These are phyloP conservation scores for Hanseniaspora vineae DNA, from an alignment of 805 yeast species.

Conservation along the genomic window DNA sequence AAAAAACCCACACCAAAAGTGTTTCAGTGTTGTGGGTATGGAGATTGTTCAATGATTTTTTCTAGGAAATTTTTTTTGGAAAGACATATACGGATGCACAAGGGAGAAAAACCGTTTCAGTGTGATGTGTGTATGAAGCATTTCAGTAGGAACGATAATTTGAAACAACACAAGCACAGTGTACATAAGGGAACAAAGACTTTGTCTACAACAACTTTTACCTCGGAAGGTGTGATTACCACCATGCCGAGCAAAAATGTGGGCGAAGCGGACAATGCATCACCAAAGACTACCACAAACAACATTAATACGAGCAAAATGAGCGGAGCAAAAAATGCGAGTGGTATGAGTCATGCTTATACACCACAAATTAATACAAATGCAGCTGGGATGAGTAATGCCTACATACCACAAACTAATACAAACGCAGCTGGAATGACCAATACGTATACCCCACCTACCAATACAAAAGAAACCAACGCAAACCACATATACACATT, in stretches of 20 bases:
- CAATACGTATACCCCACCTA: too few species aligned
- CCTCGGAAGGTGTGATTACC: background rate
- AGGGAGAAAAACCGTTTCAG: conserved; percentile 87
- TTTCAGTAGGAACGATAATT: conserved; percentile 75
- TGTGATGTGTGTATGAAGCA: conserved; percentile 72
- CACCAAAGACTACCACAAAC: too few species aligned
- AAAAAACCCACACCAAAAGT: conserved; percentile 25
- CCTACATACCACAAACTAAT: too few species aligned
- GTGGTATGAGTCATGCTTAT: too few species aligned
- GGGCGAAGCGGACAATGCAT: too few species aligned
- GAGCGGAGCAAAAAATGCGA: too few species aligned
- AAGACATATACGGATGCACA: conserved; percentile 82
- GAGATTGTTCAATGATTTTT: conserved; percentile 78
- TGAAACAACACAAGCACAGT: conserved; percentile 84
- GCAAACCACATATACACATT: too few species aligned
- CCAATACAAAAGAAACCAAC: too few species aligned
- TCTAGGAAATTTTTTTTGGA: conserved; percentile 88
- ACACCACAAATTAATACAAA: too few species aligned
- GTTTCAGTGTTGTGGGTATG: conserved; percentile 77
- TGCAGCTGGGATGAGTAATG: too few species aligned
- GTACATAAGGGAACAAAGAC: conserved; percentile 43
- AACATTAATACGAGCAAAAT: too few species aligned
- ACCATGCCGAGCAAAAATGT: background rate
- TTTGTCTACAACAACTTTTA: background rate
- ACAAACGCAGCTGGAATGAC: too few species aligned